Percentiles rank a stretch among this genome's conserved stretches.
phyloP scores from a whole-genome alignment of 2,329 filamentous ascomycete genomes.

The Epichloe festucae region DNA sequence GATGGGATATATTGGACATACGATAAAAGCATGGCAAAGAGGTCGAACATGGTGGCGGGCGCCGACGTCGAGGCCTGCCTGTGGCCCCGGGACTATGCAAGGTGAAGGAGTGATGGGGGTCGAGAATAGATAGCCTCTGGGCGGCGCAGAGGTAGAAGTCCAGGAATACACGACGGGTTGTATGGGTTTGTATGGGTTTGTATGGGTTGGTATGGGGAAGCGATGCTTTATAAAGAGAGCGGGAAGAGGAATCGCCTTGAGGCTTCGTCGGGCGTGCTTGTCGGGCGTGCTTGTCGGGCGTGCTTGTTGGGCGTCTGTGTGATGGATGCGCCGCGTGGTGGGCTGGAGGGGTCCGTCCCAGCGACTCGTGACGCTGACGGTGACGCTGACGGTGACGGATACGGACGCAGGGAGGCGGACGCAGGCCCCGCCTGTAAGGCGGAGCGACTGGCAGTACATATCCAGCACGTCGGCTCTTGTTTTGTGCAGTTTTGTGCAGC shows the following conservation, averaged over 20 bases:
- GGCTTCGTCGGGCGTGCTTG: no score
- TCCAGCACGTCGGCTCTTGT: no score
- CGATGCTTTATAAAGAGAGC: neutral
- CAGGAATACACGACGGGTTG: no score
- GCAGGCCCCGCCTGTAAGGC: no score
- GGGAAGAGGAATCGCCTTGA: no score
- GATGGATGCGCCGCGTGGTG: no score
- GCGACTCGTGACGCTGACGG: neutral
- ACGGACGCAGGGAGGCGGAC: neutral
- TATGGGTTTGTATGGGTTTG: neutral
- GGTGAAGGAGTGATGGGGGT: neutral
- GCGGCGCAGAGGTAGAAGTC: no score
- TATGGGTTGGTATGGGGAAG: neutral
- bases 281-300: no score
- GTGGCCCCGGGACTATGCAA: constrained; percentile 1
- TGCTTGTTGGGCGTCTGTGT: no score
- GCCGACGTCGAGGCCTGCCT: constrained; percentile 12
- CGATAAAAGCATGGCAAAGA: constrained; percentile 67
- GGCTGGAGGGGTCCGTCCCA: no score
- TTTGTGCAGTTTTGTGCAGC: no score
- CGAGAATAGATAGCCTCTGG: neutral
- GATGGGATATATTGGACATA: constrained; percentile 31
- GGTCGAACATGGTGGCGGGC: constrained; percentile 52
- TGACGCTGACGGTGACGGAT: neutral
- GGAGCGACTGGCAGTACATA: no score